These are phyloP conservation scores for Cercophora newfieldiana DNA, from an alignment of 495 filamentous ascomycete genomes.

Conservation along the genomic window DNA sequence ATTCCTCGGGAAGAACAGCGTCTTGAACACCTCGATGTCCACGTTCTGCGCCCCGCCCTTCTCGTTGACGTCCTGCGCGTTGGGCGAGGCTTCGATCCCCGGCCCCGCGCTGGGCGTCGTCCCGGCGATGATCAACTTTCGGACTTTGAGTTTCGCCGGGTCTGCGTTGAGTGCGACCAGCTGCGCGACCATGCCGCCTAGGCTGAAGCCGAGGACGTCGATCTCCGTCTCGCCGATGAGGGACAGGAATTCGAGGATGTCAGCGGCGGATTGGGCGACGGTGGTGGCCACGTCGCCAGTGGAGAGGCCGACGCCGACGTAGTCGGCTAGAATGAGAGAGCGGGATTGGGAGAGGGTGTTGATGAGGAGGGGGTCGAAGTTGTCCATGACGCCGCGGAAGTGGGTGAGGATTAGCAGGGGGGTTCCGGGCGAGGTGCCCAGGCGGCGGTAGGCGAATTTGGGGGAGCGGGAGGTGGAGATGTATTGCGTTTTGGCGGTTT, in stretches of 20 bases:
- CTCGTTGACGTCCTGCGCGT: slow-evolving; percentile 21
- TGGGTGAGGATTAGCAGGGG: slow-evolving; percentile 38
- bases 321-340: slow-evolving; percentile 32
- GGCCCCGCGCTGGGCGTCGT: slow-evolving; percentile 24
- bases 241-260: slow-evolving; percentile 32
- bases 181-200: slow-evolving; percentile 36
- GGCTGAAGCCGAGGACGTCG: slow-evolving; percentile 36
- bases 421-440: slow-evolving; percentile 29
- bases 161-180: slow-evolving; percentile 28
- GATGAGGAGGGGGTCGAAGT: slow-evolving; percentile 34
- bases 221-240: slow-evolving; percentile 33
- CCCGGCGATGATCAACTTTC: slow-evolving; percentile 29
- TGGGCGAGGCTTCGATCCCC: slow-evolving; percentile 22
- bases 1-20: slow-evolving; percentile 22
- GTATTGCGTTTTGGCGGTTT: slow-evolving; percentile 37
- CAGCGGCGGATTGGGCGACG: slow-evolving; percentile 25
- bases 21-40: slow-evolving; percentile 23
- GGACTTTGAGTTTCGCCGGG: background rate
- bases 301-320: slow-evolving; percentile 33
- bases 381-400: slow-evolving; percentile 36
- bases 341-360: slow-evolving; percentile 29
- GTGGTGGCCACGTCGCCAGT: slow-evolving; percentile 26
- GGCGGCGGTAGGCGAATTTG: slow-evolving; percentile 39
- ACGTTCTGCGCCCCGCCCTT: slow-evolving; percentile 17
- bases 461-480: slow-evolving; percentile 22